phyloP scores from a whole-genome alignment of 768 basidiomycete genomes.

The Agrocybe praecox region DNA sequence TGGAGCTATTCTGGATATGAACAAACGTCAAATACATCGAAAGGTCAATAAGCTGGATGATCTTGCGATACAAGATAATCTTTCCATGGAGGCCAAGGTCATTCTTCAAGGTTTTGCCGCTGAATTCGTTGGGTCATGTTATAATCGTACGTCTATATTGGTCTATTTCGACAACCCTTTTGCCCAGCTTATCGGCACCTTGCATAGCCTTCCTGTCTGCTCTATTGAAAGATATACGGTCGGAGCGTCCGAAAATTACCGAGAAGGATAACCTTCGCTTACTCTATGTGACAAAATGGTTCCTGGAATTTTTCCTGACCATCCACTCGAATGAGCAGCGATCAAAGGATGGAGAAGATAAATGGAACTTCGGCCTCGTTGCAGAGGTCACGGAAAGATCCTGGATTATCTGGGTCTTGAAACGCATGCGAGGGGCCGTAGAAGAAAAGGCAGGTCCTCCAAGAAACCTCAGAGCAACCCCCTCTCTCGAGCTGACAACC shows the following conservation, averaged over 20 bases:
- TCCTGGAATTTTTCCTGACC: slow-evolving; percentile 87
- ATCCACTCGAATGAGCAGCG: slow-evolving; percentile 43
- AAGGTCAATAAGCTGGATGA: slow-evolving; percentile 69
- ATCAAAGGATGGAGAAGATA: slow-evolving; percentile 24
- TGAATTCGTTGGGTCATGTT: slow-evolving; percentile 79
- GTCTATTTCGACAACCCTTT: slow-evolving; percentile 10
- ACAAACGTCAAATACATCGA: slow-evolving; percentile 60
- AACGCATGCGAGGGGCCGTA: slow-evolving; percentile 84
- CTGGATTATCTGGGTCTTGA: slow-evolving; percentile 91
- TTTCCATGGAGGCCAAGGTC: slow-evolving; percentile 63
- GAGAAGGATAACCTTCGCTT: slow-evolving; percentile 93
- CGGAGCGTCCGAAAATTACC: slow-evolving; percentile 89
- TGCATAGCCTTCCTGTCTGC: slow-evolving; percentile 81
- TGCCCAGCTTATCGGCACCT: neutral
- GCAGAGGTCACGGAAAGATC: slow-evolving; percentile 84
- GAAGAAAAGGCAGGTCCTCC: slow-evolving; percentile 79
- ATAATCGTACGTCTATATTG: slow-evolving; percentile 70
- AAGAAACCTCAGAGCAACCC: slow-evolving; percentile 2
- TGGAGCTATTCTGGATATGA: slow-evolving; percentile 70
- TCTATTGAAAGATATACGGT: slow-evolving; percentile 90
- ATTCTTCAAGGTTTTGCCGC: slow-evolving; percentile 70
- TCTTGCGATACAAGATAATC: slow-evolving; percentile 65
- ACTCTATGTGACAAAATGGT: slow-evolving; percentile 87
- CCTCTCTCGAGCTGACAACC: slow-evolving; percentile 11
- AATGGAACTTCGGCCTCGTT: slow-evolving; percentile 73